Evolutionary conservation across 495 filamentous ascomycete genomes (phyloP).

Genomic region (Aspergillus cristatus): DNA sequence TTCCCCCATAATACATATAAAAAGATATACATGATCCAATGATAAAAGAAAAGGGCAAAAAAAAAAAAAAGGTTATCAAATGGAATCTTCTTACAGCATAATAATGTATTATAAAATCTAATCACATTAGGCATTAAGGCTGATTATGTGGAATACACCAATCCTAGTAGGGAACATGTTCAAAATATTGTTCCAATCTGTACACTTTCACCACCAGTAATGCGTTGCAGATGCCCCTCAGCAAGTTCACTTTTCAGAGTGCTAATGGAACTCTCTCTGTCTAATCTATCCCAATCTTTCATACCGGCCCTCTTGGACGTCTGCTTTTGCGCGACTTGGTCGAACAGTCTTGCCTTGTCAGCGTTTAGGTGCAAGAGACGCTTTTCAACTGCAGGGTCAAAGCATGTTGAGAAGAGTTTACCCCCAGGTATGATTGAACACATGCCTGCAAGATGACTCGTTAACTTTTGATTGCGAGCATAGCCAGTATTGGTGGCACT

Average conservation of each 20-base stretch:
- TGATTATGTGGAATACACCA: too few relatives aligned
- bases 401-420: constrained; percentile 22
- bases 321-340: constrained; percentile 48
- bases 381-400: constrained; percentile 36
- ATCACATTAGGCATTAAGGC: too few relatives aligned
- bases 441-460: constrained; percentile 43
- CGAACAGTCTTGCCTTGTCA: constrained; percentile 45
- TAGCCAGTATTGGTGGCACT: constrained; percentile 41
- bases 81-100: too few relatives aligned
- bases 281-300: constrained; percentile 51
- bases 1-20: too few relatives aligned
- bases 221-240: constrained; percentile 49
- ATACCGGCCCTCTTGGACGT: constrained; percentile 38
- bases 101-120: too few relatives aligned
- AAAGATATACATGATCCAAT: too few relatives aligned
- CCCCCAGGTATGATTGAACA: constrained; percentile 45
- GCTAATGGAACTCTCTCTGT: constrained; percentile 50
- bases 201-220: constrained; percentile 44
- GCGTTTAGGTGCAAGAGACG: constrained; percentile 43
- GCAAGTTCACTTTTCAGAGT: constrained; percentile 53
- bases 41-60: too few relatives aligned
- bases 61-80: too few relatives aligned
- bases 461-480: constrained; percentile 41
- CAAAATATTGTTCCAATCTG: constrained; percentile 37
- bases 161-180: constrained; percentile 1